Evolutionary conservation across 176 grass and related monocot genomes (phyloP).

Genomic region (Hordeum vulgare): DNA sequence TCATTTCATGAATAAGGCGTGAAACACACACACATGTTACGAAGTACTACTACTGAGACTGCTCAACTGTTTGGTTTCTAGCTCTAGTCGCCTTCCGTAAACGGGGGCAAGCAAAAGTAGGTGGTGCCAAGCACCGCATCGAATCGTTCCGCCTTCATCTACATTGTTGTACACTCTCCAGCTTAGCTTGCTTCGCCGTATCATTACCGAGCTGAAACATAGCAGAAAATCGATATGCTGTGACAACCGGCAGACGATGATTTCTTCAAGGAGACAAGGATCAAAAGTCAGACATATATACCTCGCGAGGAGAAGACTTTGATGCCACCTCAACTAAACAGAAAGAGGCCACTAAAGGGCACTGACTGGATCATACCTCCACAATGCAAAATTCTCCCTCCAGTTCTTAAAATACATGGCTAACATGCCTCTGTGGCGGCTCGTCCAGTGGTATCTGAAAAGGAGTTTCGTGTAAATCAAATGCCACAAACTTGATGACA

Average conservation of each 20-base stretch:
- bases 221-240: background rate
- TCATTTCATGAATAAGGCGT: background rate
- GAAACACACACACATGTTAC: background rate
- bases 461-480: background rate
- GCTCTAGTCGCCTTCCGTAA: background rate
- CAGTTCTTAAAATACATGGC: constrained; percentile 27
- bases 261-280: background rate
- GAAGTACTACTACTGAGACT: background rate
- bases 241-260: background rate
- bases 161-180: background rate
- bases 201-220: background rate
- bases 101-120: background rate
- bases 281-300: background rate
- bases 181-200: background rate
- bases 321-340: background rate
- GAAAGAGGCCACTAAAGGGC: background rate
- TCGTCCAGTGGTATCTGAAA: constrained; percentile 43
- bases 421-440: constrained; percentile 40
- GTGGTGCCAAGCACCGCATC: background rate
- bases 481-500: background rate
- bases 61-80: background rate
- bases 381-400: background rate
- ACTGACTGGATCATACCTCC: background rate
- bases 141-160: background rate
- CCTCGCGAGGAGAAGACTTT: background rate